A percentile compares a stretch with the other conserved stretches of the same genome.
These are phyloP conservation scores for Coprinopsis marcescibilis DNA, from an alignment of 768 basidiomycete genomes.

Conservation along the genomic window DNA sequence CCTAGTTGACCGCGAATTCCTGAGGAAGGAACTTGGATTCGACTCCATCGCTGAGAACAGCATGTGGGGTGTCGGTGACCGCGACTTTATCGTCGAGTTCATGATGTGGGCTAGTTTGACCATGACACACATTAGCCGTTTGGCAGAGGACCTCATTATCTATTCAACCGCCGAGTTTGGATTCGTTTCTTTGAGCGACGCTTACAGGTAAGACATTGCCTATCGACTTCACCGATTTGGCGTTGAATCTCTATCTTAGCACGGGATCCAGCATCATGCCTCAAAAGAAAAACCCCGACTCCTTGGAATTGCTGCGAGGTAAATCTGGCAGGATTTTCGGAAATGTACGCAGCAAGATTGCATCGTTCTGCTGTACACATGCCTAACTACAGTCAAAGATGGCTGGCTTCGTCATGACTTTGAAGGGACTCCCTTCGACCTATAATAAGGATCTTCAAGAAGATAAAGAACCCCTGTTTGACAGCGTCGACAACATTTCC, in stretches of 20 bases:
- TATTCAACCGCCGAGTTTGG: conserved; percentile 98
- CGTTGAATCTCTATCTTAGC: conserved; percentile 33
- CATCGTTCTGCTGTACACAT: not conserved
- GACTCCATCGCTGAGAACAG: conserved; percentile 89
- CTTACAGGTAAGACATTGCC: conserved; percentile 71
- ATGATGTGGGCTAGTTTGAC: conserved; percentile 92
- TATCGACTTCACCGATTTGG: not conserved
- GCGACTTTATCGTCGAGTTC: conserved; percentile 96
- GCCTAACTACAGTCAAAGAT: conserved; percentile 45
- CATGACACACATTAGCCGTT: conserved; percentile 89
- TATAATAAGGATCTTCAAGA: conserved; percentile 99
- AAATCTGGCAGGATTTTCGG: conserved; percentile 95
- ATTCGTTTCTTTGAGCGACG: conserved; percentile 93
- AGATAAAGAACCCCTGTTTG: conserved; percentile 96
- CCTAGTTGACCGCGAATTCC: conserved; percentile 86
- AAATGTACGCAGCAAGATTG: conserved; percentile 44
- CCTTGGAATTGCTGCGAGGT: conserved; percentile 89
- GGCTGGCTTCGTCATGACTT: conserved; percentile 95
- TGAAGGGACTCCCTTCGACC: conserved; percentile 96
- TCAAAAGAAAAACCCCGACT: conserved; percentile 99
- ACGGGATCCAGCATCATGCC: conserved; percentile 99
- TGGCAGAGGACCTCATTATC: conserved; percentile 94
- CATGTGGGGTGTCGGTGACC: conserved; percentile 92
- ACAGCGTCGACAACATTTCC: conserved; percentile 82
- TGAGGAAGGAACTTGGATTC: conserved; percentile 88